Evolutionary conservation across 768 basidiomycete genomes (phyloP).

Genomic region (Tricholoma flavovirens): DNA sequence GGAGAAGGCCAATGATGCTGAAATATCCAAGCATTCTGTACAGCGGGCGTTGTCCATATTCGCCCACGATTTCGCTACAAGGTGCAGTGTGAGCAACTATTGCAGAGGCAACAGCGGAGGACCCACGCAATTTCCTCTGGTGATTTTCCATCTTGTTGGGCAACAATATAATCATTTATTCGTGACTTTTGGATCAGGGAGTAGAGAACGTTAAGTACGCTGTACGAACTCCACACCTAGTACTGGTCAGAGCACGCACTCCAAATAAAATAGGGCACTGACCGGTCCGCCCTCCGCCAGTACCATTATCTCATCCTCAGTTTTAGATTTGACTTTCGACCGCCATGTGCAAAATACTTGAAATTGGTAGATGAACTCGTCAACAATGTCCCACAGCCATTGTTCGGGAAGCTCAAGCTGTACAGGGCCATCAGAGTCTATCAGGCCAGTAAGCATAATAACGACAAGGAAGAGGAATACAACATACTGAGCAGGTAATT

Average conservation of each 20-base stretch:
- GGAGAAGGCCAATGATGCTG: conserved; percentile 89
- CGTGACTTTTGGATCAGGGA: conserved; percentile 96
- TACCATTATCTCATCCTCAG: conserved; percentile 83
- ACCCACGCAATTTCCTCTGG: conserved; percentile 81
- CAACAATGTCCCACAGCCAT: conserved; percentile 98
- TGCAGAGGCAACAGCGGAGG: neutral
- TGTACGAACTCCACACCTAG: conserved; percentile 96
- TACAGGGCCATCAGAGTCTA: conserved; percentile 93
- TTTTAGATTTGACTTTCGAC: conserved; percentile 76
- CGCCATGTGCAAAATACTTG: conserved; percentile 94
- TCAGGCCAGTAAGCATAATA: neutral
- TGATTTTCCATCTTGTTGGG: conserved; percentile 73
- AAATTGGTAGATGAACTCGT: conserved; percentile 98
- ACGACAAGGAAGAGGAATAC: neutral
- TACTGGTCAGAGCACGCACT: neutral
- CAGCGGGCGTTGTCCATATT: conserved; percentile 84
- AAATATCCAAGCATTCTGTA: conserved; percentile 97
- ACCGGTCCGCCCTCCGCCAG: conserved; percentile 70
- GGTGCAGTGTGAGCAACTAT: neutral
- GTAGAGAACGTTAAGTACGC: conserved; percentile 96
- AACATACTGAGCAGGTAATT: conserved; percentile 89
- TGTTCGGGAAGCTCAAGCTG: conserved; percentile 92
- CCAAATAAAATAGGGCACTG: conserved; percentile 20
- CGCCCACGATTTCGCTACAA: conserved; percentile 75
- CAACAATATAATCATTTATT: conserved; percentile 88